A percentile compares a stretch with the other conserved stretches of the same genome.
Conservation (phyloP, 2,329 filamentous ascomycete genomes). For the Aspergillus transmontanensis region DNA sequence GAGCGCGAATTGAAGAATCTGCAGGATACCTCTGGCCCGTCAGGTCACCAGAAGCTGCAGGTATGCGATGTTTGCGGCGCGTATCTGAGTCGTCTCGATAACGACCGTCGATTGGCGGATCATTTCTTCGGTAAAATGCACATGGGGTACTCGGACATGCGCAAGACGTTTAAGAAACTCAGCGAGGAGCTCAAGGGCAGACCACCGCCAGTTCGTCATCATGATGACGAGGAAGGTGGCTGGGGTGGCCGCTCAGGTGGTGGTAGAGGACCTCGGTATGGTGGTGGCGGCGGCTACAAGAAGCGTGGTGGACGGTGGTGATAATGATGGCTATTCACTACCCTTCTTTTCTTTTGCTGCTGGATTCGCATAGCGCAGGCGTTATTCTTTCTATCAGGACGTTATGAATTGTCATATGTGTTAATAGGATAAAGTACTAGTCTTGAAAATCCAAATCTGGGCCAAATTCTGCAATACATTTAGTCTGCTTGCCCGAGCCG, state of each 20-base stretch:
- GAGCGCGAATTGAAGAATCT: conserved; percentile 89
- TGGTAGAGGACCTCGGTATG: conserved; percentile 46
- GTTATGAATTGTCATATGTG: conserved; percentile 26
- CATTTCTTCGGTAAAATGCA: conserved; percentile 99
- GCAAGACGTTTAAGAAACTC: conserved; percentile 86
- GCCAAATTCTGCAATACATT: not conserved
- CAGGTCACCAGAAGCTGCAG: conserved; percentile 95
- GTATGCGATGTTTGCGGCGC: conserved; percentile 98
- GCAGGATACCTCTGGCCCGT: conserved; percentile 88
- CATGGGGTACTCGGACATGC: conserved; percentile 95
- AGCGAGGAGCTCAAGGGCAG: conserved; percentile 82
- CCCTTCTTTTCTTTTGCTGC: conserved; percentile 15
- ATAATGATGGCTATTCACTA: conserved; percentile 24
- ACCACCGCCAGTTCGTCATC: conserved; percentile 60
- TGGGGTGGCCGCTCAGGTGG: conserved; percentile 46
- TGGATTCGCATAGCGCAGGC: conserved; percentile 47
- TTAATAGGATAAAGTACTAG: conserved; percentile 15
- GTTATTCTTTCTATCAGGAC: conserved; percentile 36
- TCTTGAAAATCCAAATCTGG: not conserved
- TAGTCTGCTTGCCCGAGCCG: not conserved
- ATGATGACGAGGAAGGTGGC: conserved; percentile 54
- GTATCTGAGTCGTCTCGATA: conserved; percentile 88
- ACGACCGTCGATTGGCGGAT: conserved; percentile 89
- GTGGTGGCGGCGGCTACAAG: conserved; percentile 48
- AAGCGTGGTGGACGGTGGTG: conserved; percentile 46